Percentiles rank a stretch among this genome's conserved stretches.
Conservation (phyloP, 441 rosid species). For the Euphorbia corollata region DNA sequence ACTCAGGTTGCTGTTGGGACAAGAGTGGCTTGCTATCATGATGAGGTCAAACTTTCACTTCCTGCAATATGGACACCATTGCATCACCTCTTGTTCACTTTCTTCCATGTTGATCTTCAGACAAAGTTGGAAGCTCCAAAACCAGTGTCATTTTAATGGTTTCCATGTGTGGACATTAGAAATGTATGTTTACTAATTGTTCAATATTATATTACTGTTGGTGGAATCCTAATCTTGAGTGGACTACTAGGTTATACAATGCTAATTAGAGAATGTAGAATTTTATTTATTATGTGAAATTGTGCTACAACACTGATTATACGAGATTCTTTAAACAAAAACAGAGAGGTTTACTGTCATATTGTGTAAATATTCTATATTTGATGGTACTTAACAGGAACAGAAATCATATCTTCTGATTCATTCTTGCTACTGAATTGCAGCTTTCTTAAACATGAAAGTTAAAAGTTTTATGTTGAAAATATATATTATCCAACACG, state of each 20-base stretch:
- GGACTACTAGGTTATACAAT: not conserved
- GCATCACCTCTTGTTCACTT: constrained; percentile 94
- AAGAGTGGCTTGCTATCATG: constrained; percentile 87
- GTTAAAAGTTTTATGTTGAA: not conserved
- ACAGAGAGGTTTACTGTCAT: not conserved
- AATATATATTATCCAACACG: not conserved
- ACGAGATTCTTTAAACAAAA: too few species aligned
- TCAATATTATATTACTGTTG: not conserved
- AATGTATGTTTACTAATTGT: not conserved
- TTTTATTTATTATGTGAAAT: too few species aligned
- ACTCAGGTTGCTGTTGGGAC: constrained; percentile 91
- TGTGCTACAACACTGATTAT: too few species aligned
- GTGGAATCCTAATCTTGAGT: not conserved
- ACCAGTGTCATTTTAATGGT: constrained; percentile 44
- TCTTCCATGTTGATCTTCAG: constrained; percentile 96
- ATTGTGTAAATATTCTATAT: not conserved
- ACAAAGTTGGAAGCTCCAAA: constrained; percentile 98
- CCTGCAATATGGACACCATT: constrained; percentile 91
- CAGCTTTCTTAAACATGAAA: not conserved
- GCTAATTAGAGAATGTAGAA: too few species aligned
- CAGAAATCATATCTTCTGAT: not conserved
- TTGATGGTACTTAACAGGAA: not conserved
- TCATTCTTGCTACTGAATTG: not conserved
- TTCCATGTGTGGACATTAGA: not conserved
- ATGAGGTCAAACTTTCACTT: constrained; percentile 86